phyloP scores from a whole-genome alignment of 2,329 filamentous ascomycete genomes.

The Lecanosticta acicola region DNA sequence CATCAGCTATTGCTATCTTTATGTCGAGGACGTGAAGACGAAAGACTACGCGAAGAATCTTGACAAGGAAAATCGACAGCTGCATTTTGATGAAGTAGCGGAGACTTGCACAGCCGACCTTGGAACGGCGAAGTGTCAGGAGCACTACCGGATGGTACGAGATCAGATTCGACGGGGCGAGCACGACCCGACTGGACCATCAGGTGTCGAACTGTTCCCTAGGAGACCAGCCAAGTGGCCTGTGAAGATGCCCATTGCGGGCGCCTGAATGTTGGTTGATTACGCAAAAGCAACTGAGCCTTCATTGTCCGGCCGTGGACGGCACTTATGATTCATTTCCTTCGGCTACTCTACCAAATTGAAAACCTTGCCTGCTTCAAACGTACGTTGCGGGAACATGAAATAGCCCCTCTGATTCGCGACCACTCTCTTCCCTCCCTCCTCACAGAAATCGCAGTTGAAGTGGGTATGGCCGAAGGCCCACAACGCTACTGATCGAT shows the following conservation, averaged over 20 bases:
- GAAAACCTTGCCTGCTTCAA: not conserved
- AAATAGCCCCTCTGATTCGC: slow-evolving; percentile 14
- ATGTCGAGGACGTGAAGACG: not conserved
- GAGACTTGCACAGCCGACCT: not conserved
- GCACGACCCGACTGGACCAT: not conserved
- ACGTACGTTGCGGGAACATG: not conserved
- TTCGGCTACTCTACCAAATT: too few species aligned
- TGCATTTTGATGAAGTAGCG: not conserved
- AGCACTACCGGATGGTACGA: not conserved
- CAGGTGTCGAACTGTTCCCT: not conserved
- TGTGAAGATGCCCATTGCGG: not conserved
- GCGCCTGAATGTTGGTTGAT: too few species aligned
- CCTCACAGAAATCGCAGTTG: slow-evolving; percentile 11
- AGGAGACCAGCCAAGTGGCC: not conserved
- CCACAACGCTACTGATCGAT: slow-evolving; percentile 8
- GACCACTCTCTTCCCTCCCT: slow-evolving; percentile 7
- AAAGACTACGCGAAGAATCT: not conserved
- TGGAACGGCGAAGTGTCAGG: not conserved
- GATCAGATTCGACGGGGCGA: not conserved
- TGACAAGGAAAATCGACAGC: not conserved
- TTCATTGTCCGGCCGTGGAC: too few species aligned
- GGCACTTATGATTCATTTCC: too few species aligned
- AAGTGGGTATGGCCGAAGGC: slow-evolving; percentile 16
- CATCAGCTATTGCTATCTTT: too few species aligned
- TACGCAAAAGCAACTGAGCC: too few species aligned